These are phyloP conservation scores for Starmerella sirachaensis DNA, from an alignment of 805 yeast genomes.

Conservation along the genomic window DNA sequence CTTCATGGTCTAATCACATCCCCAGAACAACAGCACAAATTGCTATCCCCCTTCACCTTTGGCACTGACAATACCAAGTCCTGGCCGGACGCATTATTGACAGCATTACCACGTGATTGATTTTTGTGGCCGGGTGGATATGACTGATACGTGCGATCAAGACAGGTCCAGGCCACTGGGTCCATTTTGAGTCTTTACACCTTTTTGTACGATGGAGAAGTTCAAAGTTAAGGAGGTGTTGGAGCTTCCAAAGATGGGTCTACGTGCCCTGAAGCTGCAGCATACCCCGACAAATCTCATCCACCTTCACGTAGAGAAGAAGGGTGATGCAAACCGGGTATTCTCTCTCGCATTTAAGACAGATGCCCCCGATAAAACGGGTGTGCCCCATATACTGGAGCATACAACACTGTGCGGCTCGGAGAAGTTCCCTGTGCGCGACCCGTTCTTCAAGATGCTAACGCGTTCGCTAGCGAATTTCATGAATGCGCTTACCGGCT, in stretches of 20 bases:
- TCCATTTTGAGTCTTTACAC: neutral
- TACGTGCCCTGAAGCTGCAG: conserved; percentile 61
- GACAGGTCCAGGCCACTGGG: neutral
- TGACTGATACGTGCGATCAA: too few species aligned
- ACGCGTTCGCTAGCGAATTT: conserved; percentile 88
- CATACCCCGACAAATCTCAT: conserved; percentile 63
- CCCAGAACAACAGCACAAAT: too few species aligned
- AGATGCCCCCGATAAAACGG: conserved; percentile 87
- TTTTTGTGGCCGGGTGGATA: too few species aligned
- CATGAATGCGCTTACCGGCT: conserved; percentile 99
- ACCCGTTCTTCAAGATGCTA: conserved; percentile 95
- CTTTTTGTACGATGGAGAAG: conserved; percentile 31
- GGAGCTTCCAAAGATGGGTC: conserved; percentile 68
- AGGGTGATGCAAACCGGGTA: conserved; percentile 74
- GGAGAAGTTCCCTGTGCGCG: conserved; percentile 79
- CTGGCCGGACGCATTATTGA: too few species aligned
- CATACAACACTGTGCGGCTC: conserved; percentile 96
- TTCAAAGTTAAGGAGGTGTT: conserved; percentile 51
- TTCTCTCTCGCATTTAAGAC: conserved; percentile 86
- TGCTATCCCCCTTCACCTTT: too few species aligned
- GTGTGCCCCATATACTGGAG: conserved; percentile 91
- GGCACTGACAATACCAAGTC: too few species aligned
- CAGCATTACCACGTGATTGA: too few species aligned
- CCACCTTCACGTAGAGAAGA: conserved; percentile 68
- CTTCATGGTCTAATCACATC: too few species aligned